Percentiles rank a stretch among this genome's conserved stretches.
Conservation (phyloP, 2,329 filamentous ascomycete species). For the Lecanosticta acicola region DNA sequence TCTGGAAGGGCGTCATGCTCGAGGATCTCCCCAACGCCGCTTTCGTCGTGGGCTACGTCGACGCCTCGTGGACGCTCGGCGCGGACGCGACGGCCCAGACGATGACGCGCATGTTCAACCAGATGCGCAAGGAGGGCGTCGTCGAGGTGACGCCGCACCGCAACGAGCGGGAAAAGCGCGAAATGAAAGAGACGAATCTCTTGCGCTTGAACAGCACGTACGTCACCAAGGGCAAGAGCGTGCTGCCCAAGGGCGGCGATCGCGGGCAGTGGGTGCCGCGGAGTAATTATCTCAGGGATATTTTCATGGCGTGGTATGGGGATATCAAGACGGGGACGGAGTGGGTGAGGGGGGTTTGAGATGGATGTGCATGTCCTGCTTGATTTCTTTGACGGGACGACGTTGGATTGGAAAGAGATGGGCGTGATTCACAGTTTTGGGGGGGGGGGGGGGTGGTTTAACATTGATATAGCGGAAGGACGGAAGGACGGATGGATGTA, state of each 20-base stretch:
- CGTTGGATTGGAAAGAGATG: too few relatives aligned
- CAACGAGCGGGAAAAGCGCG: conserved; percentile 34
- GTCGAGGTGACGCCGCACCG: conserved; percentile 41
- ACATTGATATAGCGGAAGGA: too few relatives aligned
- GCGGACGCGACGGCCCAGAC: conserved; percentile 51
- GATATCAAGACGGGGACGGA: conserved; percentile 39
- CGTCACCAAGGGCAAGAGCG: conserved; percentile 38
- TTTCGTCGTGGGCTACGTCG: conserved; percentile 56
- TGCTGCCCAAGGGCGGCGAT: conserved; percentile 46
- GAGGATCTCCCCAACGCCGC: conserved; percentile 57
- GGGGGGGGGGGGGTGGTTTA: too few relatives aligned
- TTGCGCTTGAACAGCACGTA: conserved; percentile 50
- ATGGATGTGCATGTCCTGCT: too few relatives aligned
- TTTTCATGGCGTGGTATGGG: conserved; percentile 39
- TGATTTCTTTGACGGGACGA: too few relatives aligned
- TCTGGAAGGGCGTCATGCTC: conserved; percentile 59
- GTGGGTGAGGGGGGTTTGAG: conserved; percentile 23
- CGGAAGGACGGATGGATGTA: too few relatives aligned
- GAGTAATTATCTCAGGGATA: conserved; percentile 42
- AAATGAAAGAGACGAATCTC: conserved; percentile 37
- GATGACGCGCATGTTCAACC: conserved; percentile 47
- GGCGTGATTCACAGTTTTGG: too few relatives aligned
- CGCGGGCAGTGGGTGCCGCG: conserved; percentile 41
- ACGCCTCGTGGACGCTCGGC: conserved; percentile 55
- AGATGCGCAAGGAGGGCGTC: conserved; percentile 44